Base-by-base conservation (phyloP, 164 flowering plant genomes). In the Annona cherimola region DNA sequence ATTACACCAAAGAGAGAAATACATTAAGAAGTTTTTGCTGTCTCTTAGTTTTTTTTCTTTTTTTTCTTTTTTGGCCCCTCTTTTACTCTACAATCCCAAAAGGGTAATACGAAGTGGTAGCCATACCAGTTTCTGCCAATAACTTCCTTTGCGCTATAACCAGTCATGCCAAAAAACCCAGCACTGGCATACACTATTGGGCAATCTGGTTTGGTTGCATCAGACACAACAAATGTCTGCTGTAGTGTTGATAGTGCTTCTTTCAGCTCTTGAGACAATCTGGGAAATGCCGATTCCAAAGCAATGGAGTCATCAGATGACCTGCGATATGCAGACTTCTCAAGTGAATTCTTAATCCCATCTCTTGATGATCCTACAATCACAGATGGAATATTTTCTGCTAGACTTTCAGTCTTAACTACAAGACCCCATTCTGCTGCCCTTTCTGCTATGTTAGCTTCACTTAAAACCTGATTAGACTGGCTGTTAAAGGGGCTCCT, bases 171-270 rank as follows among this genome's bases (percentile, higher is more conserved):
- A 73, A 90, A 91, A 69, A 95, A 95, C 2, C 99, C 98, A 80
- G 87, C 82, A 79, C 99, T 95, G 42, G 99, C 99, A 73, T 86
- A 95, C 83, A 95, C 54, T 12, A 95, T 93, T 20, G 99, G 99
- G 79, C 85, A 87, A 55, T 95, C 94, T 1, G 89, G 96, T 75
- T 83, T 86, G 5, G 92, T 89, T 6, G 98, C 97, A 81, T 95
- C 95, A 1, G 99, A 93, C 1, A 95, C 98, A n/a, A 95, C 99
- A 83, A 95, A 95, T 0, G 98, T 95, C 76, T 95, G 99, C 62
- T 89, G 92, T 66, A 95, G 76, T 6, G 86, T 83, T 0, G 96
- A 78, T 71, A 95, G 76, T 16, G 99, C 99, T 69, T 84, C 96
- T 80, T 86, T 91, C 64, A 95, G 73, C 76, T 95, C 99, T 73